These are phyloP conservation scores for Flagelloscypha sp. DNA, from an alignment of 768 basidiomycete species.

Conservation along the genomic window DNA sequence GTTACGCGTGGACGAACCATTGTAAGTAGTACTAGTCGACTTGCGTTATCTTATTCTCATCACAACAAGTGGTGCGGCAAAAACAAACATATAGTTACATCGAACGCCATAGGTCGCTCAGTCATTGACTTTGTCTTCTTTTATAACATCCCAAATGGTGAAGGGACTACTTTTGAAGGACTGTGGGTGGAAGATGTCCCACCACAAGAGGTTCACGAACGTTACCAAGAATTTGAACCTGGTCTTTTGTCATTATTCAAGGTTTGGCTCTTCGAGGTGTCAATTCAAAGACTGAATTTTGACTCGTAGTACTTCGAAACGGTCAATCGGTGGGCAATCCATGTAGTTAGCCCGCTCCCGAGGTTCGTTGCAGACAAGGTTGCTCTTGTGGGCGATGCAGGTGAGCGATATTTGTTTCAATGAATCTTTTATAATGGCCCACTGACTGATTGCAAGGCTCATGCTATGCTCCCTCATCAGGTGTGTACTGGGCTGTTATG, in stretches of 20 bases:
- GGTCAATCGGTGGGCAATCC: slow-evolving; percentile 31
- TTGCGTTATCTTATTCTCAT: not conserved
- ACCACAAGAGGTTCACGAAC: slow-evolving; percentile 24
- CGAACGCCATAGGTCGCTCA: slow-evolving; percentile 19
- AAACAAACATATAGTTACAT: not conserved
- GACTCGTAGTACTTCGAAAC: slow-evolving; percentile 17
- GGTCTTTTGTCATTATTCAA: slow-evolving; percentile 23
- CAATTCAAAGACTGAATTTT: not conserved
- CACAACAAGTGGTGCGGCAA: slow-evolving; percentile 14
- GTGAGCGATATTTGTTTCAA: no score
- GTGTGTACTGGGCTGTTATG: no score
- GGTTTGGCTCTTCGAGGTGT: slow-evolving; percentile 10
- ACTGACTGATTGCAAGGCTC: no score
- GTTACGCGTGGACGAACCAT: slow-evolving; percentile 8
- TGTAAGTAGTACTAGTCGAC: slow-evolving; percentile 6
- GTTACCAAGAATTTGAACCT: slow-evolving; percentile 25
- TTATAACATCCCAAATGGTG: slow-evolving; percentile 12
- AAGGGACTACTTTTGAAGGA: slow-evolving; percentile 17
- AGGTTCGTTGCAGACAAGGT: slow-evolving; percentile 26
- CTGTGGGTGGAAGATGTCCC: slow-evolving; percentile 25
- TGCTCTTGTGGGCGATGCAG: slow-evolving; percentile 37
- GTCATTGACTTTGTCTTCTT: slow-evolving; percentile 16
- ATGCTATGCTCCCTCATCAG: slow-evolving; percentile 22
- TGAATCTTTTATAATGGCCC: no score
- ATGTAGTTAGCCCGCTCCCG: slow-evolving; percentile 27